These are phyloP conservation scores for Pulveroboletus frians DNA, from an alignment of 768 basidiomycete species.

Conservation along the genomic window DNA sequence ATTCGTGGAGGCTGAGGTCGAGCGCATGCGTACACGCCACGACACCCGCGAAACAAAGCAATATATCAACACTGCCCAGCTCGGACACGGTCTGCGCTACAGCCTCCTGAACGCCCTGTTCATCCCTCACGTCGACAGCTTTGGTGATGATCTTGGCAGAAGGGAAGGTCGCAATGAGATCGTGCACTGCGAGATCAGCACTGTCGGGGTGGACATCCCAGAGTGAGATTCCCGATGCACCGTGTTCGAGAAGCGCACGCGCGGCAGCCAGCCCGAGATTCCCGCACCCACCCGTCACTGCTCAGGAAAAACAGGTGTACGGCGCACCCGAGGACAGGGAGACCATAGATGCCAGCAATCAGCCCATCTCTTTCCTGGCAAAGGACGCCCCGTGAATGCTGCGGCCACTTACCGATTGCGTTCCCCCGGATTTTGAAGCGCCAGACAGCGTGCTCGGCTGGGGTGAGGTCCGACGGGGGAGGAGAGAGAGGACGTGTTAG, in stretches of 20 bases:
- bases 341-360: not conserved
- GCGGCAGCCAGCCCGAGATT: slow-evolving; percentile 34
- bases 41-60: slow-evolving; percentile 43
- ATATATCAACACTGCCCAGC: slow-evolving; percentile 33
- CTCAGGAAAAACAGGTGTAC: not conserved
- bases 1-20: slow-evolving; percentile 31
- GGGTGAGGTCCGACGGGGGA: slow-evolving; percentile 11
- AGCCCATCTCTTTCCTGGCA: not conserved
- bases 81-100: slow-evolving; percentile 20
- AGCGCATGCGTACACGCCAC: slow-evolving; percentile 32
- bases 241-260: slow-evolving; percentile 42
- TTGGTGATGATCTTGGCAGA: slow-evolving; percentile 30
- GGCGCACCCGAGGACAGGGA: too few species aligned
- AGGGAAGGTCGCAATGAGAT: slow-evolving; percentile 25
- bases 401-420: slow-evolving; percentile 32
- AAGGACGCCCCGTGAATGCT: not conserved
- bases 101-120: slow-evolving; percentile 24
- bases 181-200: slow-evolving; percentile 9
- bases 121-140: slow-evolving; percentile 32
- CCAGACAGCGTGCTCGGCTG: slow-evolving; percentile 27
- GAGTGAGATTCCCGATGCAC: slow-evolving; percentile 27
- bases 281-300: slow-evolving; percentile 44
- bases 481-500: slow-evolving; percentile 27
- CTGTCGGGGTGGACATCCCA: slow-evolving; percentile 20
- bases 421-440: slow-evolving; percentile 39